Base-by-base conservation (phyloP, 345 rosid genomes). In the Clausena lansium region DNA sequence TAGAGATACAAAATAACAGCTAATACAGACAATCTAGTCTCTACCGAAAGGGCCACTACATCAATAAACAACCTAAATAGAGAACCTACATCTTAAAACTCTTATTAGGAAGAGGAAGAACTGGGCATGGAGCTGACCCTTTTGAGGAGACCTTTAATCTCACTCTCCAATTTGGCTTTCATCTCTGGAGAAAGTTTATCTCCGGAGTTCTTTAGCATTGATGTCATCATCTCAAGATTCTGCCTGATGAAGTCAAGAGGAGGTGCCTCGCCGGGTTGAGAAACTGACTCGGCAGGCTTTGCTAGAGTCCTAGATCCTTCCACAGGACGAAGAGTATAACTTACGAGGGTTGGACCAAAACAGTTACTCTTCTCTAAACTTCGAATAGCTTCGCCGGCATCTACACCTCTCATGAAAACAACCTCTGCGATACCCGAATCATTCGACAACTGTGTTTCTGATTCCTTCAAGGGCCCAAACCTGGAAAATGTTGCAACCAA, bases 211-310 rank as follows among this genome's bases (percentile, higher is more conserved):
- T 90, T 88, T 82, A 95, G 87, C 98, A 91, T 92, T 52, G 89
- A 81, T 19, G 95, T 93, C 98, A 95, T 93, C 91, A 89, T 92
- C 89, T 90, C 91, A 64, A 95, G 89, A 84, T 95, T 93, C 80
- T 90, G 86, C 85, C 86, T 86, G 77, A 95, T 95, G 28, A 89
- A 77, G 76, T 95, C 92, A 67, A 95, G 80, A 11, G 90, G 91
- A 9, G 93, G 96, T 30, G 82, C 76, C 60, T 84, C 85, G 8
- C 80, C 75, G 24, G 76, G 81, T 30, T 60, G 74, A 74, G 85
- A 75, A 73, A 52, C 67, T 30, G 84, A 70, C 30, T 66, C 86
- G 32, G 86, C 69, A 45, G 84, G 81, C 73, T 80, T 81, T 73
- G 62, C 80, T 1, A 84, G 85, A 27, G 71, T 71, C 54, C 39